A percentile compares a stretch with the other conserved stretches of the same genome.
Conservation (phyloP, 805 yeast genomes). For the Clavispora vitiphila region DNA sequence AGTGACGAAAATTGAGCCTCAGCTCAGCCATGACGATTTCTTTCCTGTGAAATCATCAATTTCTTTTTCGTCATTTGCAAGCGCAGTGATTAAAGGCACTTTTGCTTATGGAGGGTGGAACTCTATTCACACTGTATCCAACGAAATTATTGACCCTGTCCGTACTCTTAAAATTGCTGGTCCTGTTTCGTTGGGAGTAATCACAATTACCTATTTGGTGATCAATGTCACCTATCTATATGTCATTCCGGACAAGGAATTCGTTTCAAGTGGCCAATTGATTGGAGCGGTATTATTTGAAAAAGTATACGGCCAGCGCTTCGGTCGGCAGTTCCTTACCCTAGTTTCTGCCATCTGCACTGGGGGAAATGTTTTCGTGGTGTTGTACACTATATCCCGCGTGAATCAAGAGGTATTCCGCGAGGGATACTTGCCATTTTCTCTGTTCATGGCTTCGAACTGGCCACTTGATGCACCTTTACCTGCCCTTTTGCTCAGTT, state of each 20-base stretch:
- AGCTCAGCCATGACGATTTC: slow-evolving; percentile 30
- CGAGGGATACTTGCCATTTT: slow-evolving; percentile 57
- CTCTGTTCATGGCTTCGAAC: slow-evolving; percentile 48
- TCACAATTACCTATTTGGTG: slow-evolving; percentile 44
- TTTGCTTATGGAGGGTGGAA: slow-evolving; percentile 65
- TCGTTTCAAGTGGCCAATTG: slow-evolving; percentile 51
- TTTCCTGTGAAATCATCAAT: slow-evolving; percentile 28
- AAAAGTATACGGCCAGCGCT: slow-evolving; percentile 46
- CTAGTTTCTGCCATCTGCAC: slow-evolving; percentile 57
- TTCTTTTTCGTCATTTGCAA: slow-evolving; percentile 43
- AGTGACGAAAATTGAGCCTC: slow-evolving; percentile 40
- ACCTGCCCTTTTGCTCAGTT: slow-evolving; percentile 43
- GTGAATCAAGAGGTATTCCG: slow-evolving; percentile 62
- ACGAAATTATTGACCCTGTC: slow-evolving; percentile 56
- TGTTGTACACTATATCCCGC: slow-evolving; percentile 53
- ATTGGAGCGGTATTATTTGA: slow-evolving; percentile 56
- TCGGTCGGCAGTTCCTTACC: slow-evolving; percentile 53
- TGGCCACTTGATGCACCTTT: slow-evolving; percentile 55
- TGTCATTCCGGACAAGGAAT: slow-evolving; percentile 49
- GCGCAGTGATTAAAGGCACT: slow-evolving; percentile 53
- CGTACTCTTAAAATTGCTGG: slow-evolving; percentile 59
- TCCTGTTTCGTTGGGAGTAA: slow-evolving; percentile 45
- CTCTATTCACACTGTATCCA: slow-evolving; percentile 53
- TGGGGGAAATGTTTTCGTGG: slow-evolving; percentile 60
- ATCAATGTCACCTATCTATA: slow-evolving; percentile 54